These are phyloP conservation scores for Secale cereale DNA, from an alignment of 176 grass and related monocot species.

Conservation along the genomic window DNA sequence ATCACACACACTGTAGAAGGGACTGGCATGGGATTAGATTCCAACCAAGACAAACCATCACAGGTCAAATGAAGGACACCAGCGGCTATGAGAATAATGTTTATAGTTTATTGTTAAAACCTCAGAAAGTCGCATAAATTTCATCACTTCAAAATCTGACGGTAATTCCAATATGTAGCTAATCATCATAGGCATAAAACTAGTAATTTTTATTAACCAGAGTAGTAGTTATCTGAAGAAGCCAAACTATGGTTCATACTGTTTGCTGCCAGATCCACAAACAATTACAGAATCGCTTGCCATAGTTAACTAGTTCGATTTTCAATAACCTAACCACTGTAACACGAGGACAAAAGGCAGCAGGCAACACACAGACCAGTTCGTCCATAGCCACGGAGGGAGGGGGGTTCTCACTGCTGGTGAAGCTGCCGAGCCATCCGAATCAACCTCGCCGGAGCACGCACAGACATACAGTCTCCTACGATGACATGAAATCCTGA, in stretches of 20 bases:
- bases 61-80: too few species aligned
- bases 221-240: background rate
- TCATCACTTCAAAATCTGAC: too few species aligned
- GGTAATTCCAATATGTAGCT: too few species aligned
- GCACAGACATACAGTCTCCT: background rate
- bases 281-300: background rate
- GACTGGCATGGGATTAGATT: too few species aligned
- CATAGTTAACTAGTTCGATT: background rate
- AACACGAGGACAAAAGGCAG: background rate
- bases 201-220: background rate
- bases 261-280: background rate
- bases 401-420: constrained; percentile 14
- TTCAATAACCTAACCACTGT: background rate
- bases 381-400: background rate
- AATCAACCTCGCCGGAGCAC: constrained; percentile 15
- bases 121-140: too few species aligned
- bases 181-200: too few species aligned
- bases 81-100: too few species aligned
- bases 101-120: too few species aligned
- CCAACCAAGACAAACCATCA: too few species aligned
- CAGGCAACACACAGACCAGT: background rate
- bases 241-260: background rate
- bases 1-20: too few species aligned
- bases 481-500: constrained; percentile 6
- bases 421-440: background rate